Evolutionary conservation across 352 stramenopile species (phyloP).

Genomic region (Globisporangium spiculum): DNA sequence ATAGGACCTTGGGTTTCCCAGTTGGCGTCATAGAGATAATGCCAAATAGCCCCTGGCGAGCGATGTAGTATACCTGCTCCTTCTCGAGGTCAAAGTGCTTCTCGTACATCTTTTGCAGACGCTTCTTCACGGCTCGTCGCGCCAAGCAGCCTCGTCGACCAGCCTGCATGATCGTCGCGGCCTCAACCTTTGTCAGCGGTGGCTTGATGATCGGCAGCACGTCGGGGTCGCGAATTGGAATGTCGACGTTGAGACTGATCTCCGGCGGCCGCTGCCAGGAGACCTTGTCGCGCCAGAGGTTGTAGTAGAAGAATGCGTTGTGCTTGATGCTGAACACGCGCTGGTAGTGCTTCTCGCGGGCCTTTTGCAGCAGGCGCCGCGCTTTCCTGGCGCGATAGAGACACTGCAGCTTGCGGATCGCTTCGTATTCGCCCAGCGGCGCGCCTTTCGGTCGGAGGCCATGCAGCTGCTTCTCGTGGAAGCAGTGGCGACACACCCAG

Average conservation of each 20-base stretch:
- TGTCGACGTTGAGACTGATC: slow-evolving; percentile 41
- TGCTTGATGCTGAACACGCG: slow-evolving; percentile 74
- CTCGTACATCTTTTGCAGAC: slow-evolving; percentile 44
- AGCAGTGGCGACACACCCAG: slow-evolving; percentile 69
- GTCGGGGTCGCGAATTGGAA: slow-evolving; percentile 74
- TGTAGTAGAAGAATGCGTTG: slow-evolving; percentile 79
- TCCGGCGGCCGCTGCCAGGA: slow-evolving; percentile 48
- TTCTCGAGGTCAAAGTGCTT: slow-evolving; percentile 68
- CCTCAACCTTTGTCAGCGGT: slow-evolving; percentile 52
- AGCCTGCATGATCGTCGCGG: slow-evolving; percentile 43
- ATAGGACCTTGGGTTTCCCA: slow-evolving; percentile 24
- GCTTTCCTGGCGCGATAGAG: slow-evolving; percentile 55
- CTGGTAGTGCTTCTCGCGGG: slow-evolving; percentile 63
- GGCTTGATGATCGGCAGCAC: slow-evolving; percentile 38
- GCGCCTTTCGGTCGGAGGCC: slow-evolving; percentile 34
- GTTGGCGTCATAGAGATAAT: slow-evolving; percentile 8
- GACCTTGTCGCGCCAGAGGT: slow-evolving; percentile 47
- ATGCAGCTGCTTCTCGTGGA: slow-evolving; percentile 70
- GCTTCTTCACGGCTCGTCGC: slow-evolving; percentile 26
- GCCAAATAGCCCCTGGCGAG: slow-evolving; percentile 13
- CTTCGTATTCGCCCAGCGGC: slow-evolving; percentile 65
- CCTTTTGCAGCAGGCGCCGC: slow-evolving; percentile 43
- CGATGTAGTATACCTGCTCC: slow-evolving; percentile 53
- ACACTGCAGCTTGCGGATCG: slow-evolving; percentile 72
- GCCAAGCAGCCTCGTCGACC: slow-evolving; percentile 31